A percentile compares a stretch with the other conserved stretches of the same genome.
Conservation (phyloP, 108 stramenopile species). For the Nannochloropsis salina region DNA sequence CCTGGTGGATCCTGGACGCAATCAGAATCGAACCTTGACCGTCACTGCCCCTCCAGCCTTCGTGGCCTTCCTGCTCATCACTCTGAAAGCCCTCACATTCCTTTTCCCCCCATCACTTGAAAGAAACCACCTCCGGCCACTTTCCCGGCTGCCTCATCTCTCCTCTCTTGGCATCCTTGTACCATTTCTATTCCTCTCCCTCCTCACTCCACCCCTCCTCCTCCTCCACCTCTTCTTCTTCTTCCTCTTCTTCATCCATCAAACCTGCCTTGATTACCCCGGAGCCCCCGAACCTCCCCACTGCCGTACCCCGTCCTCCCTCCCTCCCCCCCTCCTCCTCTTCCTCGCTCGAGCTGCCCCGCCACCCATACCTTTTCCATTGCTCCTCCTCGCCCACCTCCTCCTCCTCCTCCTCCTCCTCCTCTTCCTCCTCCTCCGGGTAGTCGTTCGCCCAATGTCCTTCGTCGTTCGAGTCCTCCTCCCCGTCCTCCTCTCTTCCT, state of each 20-base stretch:
- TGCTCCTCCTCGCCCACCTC: background rate
- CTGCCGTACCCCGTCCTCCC: background rate
- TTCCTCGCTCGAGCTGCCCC: background rate
- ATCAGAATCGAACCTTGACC: too few species aligned
- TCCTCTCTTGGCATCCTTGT: too few species aligned
- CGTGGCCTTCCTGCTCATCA: too few species aligned
- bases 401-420: constrained; percentile 10
- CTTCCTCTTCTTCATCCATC: background rate
- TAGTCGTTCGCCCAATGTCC: background rate
- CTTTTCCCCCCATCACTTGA: too few species aligned
- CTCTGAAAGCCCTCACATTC: too few species aligned
- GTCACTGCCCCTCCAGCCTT: too few species aligned
- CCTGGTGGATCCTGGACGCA: too few species aligned
- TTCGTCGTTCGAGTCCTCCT: constrained; percentile 4
- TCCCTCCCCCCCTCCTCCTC: background rate
- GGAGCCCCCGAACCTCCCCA: background rate
- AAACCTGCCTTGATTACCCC: background rate
- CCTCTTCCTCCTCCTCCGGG: background rate
- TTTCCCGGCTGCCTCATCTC: too few species aligned
- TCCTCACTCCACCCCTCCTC: background rate
- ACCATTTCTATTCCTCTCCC: background rate
- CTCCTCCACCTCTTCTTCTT: background rate
- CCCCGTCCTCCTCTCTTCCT: background rate
- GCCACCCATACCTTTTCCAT: background rate
- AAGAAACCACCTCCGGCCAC: too few species aligned